A percentile compares a stretch with the other conserved stretches of the same genome.
Evolutionary conservation across 2,329 filamentous ascomycete species (phyloP).

Genomic region (Nemania bipapillata): DNA sequence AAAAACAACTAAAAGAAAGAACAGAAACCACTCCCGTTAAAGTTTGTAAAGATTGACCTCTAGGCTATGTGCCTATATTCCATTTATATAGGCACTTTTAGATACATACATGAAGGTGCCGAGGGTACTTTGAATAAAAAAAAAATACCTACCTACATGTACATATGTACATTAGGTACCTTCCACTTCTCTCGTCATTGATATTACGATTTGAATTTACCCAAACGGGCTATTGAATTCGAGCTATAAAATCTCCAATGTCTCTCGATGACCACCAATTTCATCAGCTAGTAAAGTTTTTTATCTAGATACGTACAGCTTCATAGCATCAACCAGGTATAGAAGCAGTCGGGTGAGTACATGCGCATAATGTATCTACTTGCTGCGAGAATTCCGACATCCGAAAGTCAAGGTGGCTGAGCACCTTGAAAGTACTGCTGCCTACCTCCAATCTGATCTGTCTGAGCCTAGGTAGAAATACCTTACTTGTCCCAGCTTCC

Average conservation of each 20-base stretch:
- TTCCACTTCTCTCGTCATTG: not conserved
- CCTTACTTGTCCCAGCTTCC: not conserved
- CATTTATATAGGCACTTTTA: too few relatives aligned
- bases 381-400: not conserved
- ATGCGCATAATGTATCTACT: too few relatives aligned
- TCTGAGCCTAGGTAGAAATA: constrained; percentile 8
- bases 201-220: not conserved
- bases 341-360: too few relatives aligned
- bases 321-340: too few relatives aligned
- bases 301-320: not conserved
- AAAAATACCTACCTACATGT: not conserved
- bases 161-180: not conserved
- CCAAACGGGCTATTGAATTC: not conserved
- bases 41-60: too few relatives aligned
- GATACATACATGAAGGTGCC: too few relatives aligned
- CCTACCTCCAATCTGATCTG: not conserved
- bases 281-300: not conserved
- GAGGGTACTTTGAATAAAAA: too few relatives aligned
- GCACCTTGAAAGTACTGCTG: constrained; percentile 20
- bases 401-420: constrained; percentile 33
- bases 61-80: too few relatives aligned
- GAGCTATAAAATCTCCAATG: constrained; percentile 7
- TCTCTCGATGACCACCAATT: not conserved
- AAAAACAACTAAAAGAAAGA: too few relatives aligned
- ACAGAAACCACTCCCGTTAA: too few relatives aligned